phyloP scores from a whole-genome alignment of 2,329 filamentous ascomycete genomes.

The Bipolaris cookei region DNA sequence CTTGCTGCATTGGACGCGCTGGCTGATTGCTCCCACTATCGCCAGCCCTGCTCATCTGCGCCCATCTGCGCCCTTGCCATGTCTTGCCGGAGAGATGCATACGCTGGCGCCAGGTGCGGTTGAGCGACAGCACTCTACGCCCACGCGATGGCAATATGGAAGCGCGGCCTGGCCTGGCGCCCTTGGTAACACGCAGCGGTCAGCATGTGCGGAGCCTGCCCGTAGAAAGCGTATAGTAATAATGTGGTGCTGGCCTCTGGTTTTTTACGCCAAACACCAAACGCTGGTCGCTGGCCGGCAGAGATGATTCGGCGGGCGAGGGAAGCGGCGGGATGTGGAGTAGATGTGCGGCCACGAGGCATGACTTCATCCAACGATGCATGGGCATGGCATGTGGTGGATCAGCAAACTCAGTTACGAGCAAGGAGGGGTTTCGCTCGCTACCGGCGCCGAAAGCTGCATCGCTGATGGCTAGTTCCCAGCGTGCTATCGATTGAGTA shows the following conservation, averaged over 20 bases:
- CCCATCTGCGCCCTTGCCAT: constrained; percentile 16
- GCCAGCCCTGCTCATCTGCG: constrained; percentile 15
- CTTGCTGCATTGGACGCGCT: constrained; percentile 19
- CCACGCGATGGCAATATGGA: constrained; percentile 7
- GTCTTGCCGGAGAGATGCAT: constrained; percentile 29
- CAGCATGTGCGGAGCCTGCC: constrained; percentile 14
- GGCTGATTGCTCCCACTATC: constrained; percentile 22
- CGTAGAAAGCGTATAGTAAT: too few relatives aligned
- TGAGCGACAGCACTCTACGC: constrained; percentile 21
- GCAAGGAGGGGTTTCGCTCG: constrained; percentile 27
- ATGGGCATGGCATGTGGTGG: constrained; percentile 24
- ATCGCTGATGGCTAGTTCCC: constrained; percentile 15
- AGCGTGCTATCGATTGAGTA: constrained; percentile 18
- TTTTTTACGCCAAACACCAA: too few relatives aligned
- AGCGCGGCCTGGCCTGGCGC: constrained; percentile 16
- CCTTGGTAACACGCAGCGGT: constrained; percentile 18
- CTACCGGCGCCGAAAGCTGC: constrained; percentile 34
- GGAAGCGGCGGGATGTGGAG: constrained; percentile 12
- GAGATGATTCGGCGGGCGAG: constrained; percentile 7
- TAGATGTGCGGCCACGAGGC: constrained; percentile 23
- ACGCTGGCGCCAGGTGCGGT: constrained; percentile 23
- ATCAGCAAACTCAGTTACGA: constrained; percentile 31
- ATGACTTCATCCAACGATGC: constrained; percentile 30
- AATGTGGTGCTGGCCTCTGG: too few relatives aligned
- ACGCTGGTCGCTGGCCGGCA: too few relatives aligned